A percentile compares a stretch with the other conserved stretches of the same genome.
These are phyloP conservation scores for Smittium culicis DNA, from an alignment of 371 early-diverging fungal genomes.

Conservation along the genomic window DNA sequence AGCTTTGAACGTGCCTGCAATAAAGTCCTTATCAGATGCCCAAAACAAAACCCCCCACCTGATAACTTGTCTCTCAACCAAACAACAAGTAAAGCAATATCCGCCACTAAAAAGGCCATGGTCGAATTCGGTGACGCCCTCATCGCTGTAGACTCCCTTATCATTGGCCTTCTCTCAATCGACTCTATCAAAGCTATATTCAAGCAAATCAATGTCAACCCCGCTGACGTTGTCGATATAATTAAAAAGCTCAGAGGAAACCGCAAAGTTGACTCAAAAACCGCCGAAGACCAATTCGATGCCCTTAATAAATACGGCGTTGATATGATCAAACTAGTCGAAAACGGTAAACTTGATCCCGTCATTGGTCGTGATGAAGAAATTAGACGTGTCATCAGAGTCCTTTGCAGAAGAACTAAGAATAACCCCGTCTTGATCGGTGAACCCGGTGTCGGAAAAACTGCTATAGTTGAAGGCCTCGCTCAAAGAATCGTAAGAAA, in stretches of 20 bases:
- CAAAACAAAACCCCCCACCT: slow-evolving; percentile 79
- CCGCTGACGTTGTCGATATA: slow-evolving; percentile 57
- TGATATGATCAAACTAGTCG: slow-evolving; percentile 52
- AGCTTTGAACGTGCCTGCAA: slow-evolving; percentile 63
- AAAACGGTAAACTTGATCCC: slow-evolving; percentile 59
- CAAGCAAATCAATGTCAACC: slow-evolving; percentile 50
- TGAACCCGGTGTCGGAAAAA: slow-evolving; percentile 92
- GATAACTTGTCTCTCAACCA: slow-evolving; percentile 41
- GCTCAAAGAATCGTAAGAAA: slow-evolving; percentile 93
- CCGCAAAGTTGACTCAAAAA: slow-evolving; percentile 65
- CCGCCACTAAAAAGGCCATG: slow-evolving; percentile 28
- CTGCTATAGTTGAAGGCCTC: slow-evolving; percentile 90
- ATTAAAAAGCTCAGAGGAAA: slow-evolving; percentile 70
- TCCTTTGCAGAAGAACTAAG: slow-evolving; percentile 75
- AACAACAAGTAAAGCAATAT: slow-evolving; percentile 35
- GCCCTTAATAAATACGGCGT: slow-evolving; percentile 90
- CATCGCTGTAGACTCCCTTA: slow-evolving; percentile 75
- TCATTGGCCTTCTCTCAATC: slow-evolving; percentile 64
- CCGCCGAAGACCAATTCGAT: slow-evolving; percentile 65
- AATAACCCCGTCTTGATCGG: slow-evolving; percentile 87
- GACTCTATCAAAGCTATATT: slow-evolving; percentile 43
- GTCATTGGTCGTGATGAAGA: slow-evolving; percentile 74
- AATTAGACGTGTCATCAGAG: slow-evolving; percentile 58
- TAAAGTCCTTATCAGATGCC: slow-evolving; percentile 57
- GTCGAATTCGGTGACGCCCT: slow-evolving; percentile 67